Evolutionary conservation across 306 rosid species (phyloP), one percentile per base, ranked within the genome.

Genomic region (Ceratonia siliqua): DNA sequence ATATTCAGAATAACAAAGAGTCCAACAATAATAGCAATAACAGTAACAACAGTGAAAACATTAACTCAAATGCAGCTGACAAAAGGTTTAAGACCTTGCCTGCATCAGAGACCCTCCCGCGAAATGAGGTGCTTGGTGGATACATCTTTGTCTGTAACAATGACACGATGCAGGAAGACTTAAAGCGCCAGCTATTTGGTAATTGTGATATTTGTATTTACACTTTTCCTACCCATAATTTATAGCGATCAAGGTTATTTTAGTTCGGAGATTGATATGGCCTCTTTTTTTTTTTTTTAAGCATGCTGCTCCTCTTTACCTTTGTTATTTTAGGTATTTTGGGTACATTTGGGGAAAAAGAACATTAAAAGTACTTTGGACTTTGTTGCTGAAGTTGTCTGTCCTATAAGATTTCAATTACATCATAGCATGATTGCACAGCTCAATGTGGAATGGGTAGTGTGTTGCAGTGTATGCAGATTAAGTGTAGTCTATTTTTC

Each of bases 51-150:
- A 85, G 57, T 53, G 95, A 87, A 62, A 81, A 56, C 55, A 82
- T 43, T 76, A 77, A 69, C 54, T 35, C 78, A 43, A 84, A 82
- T 85, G 86, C 85, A 8, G 82, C 81, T 33, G 99, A 95, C 75
- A 95, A 92, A 82, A 95, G 99, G 87, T 95, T 95, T 72, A 95
- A 95, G 88, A 95, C 99, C 75, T 87, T 95, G 87, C 99, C 97
- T 27, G 97, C 97, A 13, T 88, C 99, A 6, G 99, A 92, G 88
- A 95, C 96, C 6, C 96, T 95, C 61, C 99, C 99, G 0, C 91
- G 99, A 27, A 82, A 95, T 86, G 99, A 95, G 78, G 99, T 95
- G 76, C 96, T 95, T 55, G 99, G 99, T 20, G 99, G 99, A 64
- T 95, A 95, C 91, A 95, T 95, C 78, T 95, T 95, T 83, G 99